Evolutionary conservation across 2,329 filamentous ascomycete genomes (phyloP).

Genomic region (Blastomyces gilchristii): DNA sequence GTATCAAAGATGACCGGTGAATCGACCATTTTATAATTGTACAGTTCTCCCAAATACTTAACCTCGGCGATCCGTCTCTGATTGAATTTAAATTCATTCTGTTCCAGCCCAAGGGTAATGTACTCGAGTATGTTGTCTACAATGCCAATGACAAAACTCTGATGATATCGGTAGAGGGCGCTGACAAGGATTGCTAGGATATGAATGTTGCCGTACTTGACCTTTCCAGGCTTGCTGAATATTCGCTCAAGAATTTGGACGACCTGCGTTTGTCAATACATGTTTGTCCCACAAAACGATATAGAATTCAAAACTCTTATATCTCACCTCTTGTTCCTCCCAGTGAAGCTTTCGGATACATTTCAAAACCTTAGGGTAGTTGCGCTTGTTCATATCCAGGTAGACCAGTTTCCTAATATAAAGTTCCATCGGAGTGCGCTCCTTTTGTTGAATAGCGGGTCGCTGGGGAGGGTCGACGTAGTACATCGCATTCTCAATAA

Average conservation of each 20-base stretch:
- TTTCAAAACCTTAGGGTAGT: conserved; percentile 86
- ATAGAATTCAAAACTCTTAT: background rate
- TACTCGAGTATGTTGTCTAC: conserved; percentile 88
- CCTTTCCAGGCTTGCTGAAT: conserved; percentile 91
- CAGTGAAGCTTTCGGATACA: conserved; percentile 92
- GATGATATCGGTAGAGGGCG: conserved; percentile 82
- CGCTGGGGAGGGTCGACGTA: conserved; percentile 93
- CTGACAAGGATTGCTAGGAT: conserved; percentile 82
- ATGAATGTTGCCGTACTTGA: conserved; percentile 96
- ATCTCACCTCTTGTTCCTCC: conserved; percentile 71
- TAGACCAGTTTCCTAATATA: conserved; percentile 92
- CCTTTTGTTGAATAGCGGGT: conserved; percentile 91
- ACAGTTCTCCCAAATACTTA: conserved; percentile 91
- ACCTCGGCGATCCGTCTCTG: conserved; percentile 90
- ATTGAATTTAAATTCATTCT: conserved; percentile 96
- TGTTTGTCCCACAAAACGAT: conserved; percentile 4
- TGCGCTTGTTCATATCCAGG: conserved; percentile 84
- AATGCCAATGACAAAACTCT: conserved; percentile 78
- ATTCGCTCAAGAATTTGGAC: conserved; percentile 74
- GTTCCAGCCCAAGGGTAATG: conserved; percentile 76
- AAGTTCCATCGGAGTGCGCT: conserved; percentile 82
- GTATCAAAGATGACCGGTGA: conserved; percentile 92
- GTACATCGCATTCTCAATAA: conserved; percentile 96
- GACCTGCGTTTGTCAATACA: conserved; percentile 36
- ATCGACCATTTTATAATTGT: conserved; percentile 95